Evolutionary conservation across 805 yeast genomes (phyloP), one percentile per base, ranked within the genome.

Genomic region (Yarrowia phangngaensis): DNA sequence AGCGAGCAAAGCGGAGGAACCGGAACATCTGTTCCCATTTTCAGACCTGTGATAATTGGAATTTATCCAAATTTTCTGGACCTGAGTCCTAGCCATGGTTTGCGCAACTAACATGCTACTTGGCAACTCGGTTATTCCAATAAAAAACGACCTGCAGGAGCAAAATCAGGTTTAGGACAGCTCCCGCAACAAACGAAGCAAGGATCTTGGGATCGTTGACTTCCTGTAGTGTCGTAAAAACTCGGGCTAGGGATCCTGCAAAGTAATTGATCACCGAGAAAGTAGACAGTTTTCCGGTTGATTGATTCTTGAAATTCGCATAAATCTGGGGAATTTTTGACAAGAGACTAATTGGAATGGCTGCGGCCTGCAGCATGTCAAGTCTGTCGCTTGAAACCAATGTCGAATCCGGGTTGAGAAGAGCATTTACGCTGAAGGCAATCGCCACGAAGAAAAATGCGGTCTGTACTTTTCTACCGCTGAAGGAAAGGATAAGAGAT

Each of bases 261-360:
- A 68, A 54, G 31, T 67, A 65, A 23, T 63, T 68, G 47, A 64
- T 60, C 15, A 70, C 70, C 7, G 71, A 58, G 16, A 66, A 57
- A 6, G 65, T 58, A 9, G 71, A 61, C 50, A 70, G 56, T 50
- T 68, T 68, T 22, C 74, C 74, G 7, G 71, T 67, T 8, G 69
- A 64, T 47, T 60, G 62, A 36, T 55, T 59, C 35, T 55, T 56
- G 54, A 60, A 63, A 53, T 66, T 68, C 8, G 60, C 51, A 19
- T 55, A 27, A 27, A 70, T 64, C 56, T 70, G 73, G 1, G 73
- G 72, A 17, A 70, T 36, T 52, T 69, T 70, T 43, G 67, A 59
- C 8, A 60, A 46, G 13, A 70, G 56, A 0, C 63, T 54, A 34
- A 70, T 52, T 15, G 73, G 74, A 13, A 69, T 61, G 8, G 70